These are phyloP conservation scores for Trichoderma sp. DNA, from an alignment of 2,329 filamentous ascomycete species.

Conservation along the genomic window DNA sequence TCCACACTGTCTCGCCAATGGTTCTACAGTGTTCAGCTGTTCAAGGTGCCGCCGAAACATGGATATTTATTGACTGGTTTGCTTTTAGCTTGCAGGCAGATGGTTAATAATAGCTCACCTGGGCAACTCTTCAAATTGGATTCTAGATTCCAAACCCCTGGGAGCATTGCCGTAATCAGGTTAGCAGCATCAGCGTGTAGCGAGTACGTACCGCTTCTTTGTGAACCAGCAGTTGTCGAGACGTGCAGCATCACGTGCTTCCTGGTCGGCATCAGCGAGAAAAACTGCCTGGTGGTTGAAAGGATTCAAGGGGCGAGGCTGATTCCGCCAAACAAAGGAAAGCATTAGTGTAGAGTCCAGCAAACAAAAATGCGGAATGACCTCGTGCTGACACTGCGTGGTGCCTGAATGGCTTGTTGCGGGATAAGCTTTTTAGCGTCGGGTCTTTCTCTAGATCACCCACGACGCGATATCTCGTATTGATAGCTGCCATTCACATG, in stretches of 20 bases:
- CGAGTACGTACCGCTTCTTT: no score
- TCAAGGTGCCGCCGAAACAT: neutral
- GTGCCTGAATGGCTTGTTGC: neutral
- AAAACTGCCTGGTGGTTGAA: no score
- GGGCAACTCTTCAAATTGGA: neutral
- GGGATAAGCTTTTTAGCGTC: slow-evolving; percentile 8
- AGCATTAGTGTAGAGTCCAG: neutral
- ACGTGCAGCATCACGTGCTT: neutral
- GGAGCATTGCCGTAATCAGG: neutral
- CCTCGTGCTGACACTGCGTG: neutral
- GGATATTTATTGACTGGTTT: neutral
- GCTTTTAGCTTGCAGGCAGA: neutral
- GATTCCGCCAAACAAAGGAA: neutral
- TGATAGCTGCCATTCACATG: no score
- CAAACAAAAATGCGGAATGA: neutral
- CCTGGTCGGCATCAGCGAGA: neutral
- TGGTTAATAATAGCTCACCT: neutral
- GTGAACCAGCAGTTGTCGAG: neutral
- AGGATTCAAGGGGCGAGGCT: neutral
- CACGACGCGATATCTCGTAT: neutral
- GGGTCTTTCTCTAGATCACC: neutral
- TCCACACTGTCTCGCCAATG: neutral
- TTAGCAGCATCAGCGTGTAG: neutral
- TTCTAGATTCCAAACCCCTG: neutral
- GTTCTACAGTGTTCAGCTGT: neutral